Conservation (phyloP, 306 rosid genomes). For the Prunus salicina region DNA sequence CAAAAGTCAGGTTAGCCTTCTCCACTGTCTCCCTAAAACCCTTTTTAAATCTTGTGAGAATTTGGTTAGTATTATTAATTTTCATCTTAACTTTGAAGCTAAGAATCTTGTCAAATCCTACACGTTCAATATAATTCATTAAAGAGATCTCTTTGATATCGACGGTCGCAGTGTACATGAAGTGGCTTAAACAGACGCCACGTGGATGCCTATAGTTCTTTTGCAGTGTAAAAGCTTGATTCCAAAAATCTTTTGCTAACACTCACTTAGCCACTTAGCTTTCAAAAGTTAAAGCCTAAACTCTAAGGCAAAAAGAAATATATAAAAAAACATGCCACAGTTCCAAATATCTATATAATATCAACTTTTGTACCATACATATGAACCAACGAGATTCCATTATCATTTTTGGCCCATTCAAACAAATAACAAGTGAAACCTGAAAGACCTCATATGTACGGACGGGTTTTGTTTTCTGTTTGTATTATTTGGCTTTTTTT, state of each 20-base stretch:
- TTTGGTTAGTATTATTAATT: not conserved
- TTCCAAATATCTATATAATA: too few species aligned
- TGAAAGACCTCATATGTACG: too few species aligned
- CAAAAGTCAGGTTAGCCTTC: not conserved
- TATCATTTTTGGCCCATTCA: too few species aligned
- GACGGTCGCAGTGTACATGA: constrained; percentile 5
- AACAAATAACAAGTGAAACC: too few species aligned
- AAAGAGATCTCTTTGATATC: constrained; percentile 18
- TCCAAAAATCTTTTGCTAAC: constrained; percentile 4
- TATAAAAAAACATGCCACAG: too few species aligned
- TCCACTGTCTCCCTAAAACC: not conserved
- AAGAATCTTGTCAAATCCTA: constrained; percentile 41
- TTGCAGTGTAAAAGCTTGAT: constrained; percentile 22
- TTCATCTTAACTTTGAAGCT: constrained; percentile 31
- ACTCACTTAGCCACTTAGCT: constrained; percentile 1
- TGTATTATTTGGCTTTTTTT: too few species aligned
- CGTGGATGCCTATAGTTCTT: constrained; percentile 21
- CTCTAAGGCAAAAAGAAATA: too few species aligned
- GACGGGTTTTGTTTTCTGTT: too few species aligned
- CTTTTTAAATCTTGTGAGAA: not conserved
- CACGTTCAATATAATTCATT: constrained; percentile 6
- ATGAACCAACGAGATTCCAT: too few species aligned
- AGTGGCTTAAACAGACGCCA: constrained; percentile 21
- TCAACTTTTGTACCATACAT: too few species aligned
- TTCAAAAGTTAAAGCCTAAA: not conserved